Evolutionary conservation across 352 stramenopile genomes (phyloP).

Genomic region (Phytophthora hybrid): DNA sequence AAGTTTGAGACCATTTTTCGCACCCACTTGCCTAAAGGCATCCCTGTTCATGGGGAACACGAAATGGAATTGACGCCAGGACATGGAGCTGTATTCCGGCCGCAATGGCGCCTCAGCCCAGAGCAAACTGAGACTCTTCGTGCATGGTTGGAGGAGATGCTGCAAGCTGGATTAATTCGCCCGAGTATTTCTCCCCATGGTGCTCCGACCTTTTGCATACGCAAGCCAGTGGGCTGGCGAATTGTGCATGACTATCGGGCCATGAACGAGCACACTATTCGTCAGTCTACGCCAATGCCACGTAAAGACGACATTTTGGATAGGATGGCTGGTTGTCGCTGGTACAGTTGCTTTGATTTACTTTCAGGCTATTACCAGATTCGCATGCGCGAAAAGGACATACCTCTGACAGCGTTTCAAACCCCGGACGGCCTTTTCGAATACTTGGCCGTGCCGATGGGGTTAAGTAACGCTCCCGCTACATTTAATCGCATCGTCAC

Average conservation of each 20-base stretch:
- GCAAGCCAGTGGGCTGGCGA: neutral
- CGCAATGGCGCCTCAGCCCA: constrained; percentile 14
- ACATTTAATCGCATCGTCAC: neutral
- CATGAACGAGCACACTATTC: neutral
- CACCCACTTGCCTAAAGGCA: constrained; percentile 4
- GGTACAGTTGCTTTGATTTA: neutral
- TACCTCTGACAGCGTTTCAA: neutral
- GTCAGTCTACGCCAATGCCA: neutral
- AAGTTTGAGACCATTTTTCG: constrained; percentile 6
- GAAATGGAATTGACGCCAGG: constrained; percentile 4
- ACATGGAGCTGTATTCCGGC: constrained; percentile 4
- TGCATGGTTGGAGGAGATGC: constrained; percentile 2
- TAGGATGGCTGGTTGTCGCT: neutral
- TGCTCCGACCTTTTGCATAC: neutral
- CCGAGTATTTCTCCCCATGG: neutral
- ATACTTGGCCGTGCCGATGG: neutral
- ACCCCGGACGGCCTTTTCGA: neutral
- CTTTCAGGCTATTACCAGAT: neutral
- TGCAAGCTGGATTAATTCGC: neutral
- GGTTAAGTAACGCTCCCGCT: neutral
- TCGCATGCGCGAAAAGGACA: neutral
- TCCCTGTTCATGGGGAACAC: constrained; percentile 1
- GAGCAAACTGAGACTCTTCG: constrained; percentile 1
- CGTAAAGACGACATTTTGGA: neutral
- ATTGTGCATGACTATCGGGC: neutral